Base-by-base conservation (phyloP, 768 basidiomycete genomes). In the Gyrodon lividus region DNA sequence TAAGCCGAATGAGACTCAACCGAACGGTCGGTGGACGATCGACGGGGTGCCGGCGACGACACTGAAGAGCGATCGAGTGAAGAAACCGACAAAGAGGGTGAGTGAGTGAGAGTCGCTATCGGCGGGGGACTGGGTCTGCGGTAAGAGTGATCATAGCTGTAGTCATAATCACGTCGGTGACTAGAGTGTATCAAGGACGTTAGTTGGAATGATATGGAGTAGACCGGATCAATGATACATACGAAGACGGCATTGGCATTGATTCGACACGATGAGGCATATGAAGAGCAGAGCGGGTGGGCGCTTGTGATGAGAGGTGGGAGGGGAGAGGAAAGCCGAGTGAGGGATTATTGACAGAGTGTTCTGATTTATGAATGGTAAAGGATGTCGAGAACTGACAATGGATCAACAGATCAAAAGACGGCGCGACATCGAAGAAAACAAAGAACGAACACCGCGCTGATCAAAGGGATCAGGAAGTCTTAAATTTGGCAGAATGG, bases 21-120 rank as follows among this genome's bases (percentile, higher is more conserved):
- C 37, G 68, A 59, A 52, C 56, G 64, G 63, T 69, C 54, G 64
- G 73, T 46, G 64, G 70, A 55, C 2, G 73, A 71, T 55, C 74
- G 68, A 59, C 79, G 72, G 48, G 77, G 61, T 54, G 81, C 80
- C 6, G 86, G 82, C 1, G 83, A 81, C n/a, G 76, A 77, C 40
- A 80, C 77, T 30, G 80, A 77, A 40, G 80, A 79, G 60, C 81
- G 78, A 71, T 84, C 83, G 31, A 79, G 71, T 0, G 82, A 82
- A 39, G 81, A 80, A 31, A 78, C 75, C 9, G 81, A 83, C 31
- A 80, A 70, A 6, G 83, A 79, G 35, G 85, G 83, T 0, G 85
- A 86, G 61, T 81, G 79, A 22, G 81, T 70, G 54, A 74, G 72
- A 39, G 76, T 74, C 9, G 77, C 77, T 54, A 77, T 77, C 53